Conservation (phyloP, 352 stramenopile species). For the Pythium brachiatum region DNA sequence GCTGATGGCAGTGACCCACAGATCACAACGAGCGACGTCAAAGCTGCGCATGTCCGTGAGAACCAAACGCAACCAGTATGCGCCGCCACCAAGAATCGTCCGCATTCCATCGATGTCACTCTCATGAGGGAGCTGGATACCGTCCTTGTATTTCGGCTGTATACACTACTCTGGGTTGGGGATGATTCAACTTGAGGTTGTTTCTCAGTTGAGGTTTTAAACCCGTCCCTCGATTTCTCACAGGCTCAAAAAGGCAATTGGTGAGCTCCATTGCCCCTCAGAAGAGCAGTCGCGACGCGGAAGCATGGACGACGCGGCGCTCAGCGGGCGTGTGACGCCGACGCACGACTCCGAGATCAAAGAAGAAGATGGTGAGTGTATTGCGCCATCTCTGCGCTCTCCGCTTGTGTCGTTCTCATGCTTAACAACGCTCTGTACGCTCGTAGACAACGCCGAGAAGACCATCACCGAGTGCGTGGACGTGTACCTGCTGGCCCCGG, state of each 20-base stretch:
- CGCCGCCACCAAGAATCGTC: too few species aligned
- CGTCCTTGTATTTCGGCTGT: neutral
- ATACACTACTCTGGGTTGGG: neutral
- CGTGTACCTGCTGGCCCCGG: slow-evolving; percentile 68
- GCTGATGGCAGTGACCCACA: too few species aligned
- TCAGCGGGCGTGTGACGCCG: slow-evolving; percentile 19
- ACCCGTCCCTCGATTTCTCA: neutral
- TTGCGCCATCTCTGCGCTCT: neutral
- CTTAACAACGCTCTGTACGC: slow-evolving; percentile 11
- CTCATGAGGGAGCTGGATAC: too few species aligned
- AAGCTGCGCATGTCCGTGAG: too few species aligned
- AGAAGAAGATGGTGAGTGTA: slow-evolving; percentile 12
- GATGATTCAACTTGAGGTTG: slow-evolving; percentile 3
- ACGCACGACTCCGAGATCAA: slow-evolving; percentile 2
- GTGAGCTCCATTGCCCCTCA: neutral
- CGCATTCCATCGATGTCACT: too few species aligned
- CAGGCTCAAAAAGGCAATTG: slow-evolving; percentile 7
- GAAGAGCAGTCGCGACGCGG: neutral
- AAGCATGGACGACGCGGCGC: slow-evolving; percentile 9
- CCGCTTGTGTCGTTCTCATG: neutral
- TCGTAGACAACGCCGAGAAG: slow-evolving; percentile 15
- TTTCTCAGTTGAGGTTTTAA: neutral
- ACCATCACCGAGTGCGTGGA: slow-evolving; percentile 61
- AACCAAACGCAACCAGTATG: too few species aligned
- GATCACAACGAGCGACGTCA: too few species aligned